Evolutionary conservation across 106 monocot species (phyloP), one percentile per base, ranked within the genome.

Genomic region (Allium sativum): DNA sequence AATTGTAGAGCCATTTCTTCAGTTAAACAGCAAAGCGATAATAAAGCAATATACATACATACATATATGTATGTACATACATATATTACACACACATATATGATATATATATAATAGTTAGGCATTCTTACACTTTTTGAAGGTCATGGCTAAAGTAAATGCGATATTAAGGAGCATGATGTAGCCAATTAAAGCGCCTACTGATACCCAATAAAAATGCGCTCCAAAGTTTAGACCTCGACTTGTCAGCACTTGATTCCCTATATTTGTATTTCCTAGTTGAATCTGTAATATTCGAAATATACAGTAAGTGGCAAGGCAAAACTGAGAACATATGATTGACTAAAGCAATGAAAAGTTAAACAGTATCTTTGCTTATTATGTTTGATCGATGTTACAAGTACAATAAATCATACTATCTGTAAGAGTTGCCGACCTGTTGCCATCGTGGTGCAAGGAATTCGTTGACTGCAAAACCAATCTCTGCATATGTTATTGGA

Each of bases 391-490:
- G 5, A 31, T 31, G 31, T 31, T 50, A 15, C 8, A 3, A 50
- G 6, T 50, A 3, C 15, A 11, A 12, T 2, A 50, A 15, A 50
- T 15, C 48, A 12, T 50, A 50, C 40, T 5, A n/a, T 9, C 22
- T 50, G 59, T 9, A 45, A 58, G 3, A 45, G 7, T 61, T 48
- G 31, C 31, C 5, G 31, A 86, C 86, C 77, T 72, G 75, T 70
- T 81, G 64, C 92, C 92, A 92, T 57, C 92, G 65, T 52, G 81
- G 71, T 44, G 78, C 84, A 53, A 63, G 71, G 65, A 92, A 87
- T 62, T 92, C 92, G 77, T 87, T 92, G 46, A 71, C 56, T 62
- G 74, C 42, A 14, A 92, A 21, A 40, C 68, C 87, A 43, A 79
- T 87, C 46, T 92, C 71, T 56, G 74, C 67, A 57, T 92, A 92